phyloP scores from a whole-genome alignment of 2,329 filamentous ascomycete species.

The Bisporella sp. region DNA sequence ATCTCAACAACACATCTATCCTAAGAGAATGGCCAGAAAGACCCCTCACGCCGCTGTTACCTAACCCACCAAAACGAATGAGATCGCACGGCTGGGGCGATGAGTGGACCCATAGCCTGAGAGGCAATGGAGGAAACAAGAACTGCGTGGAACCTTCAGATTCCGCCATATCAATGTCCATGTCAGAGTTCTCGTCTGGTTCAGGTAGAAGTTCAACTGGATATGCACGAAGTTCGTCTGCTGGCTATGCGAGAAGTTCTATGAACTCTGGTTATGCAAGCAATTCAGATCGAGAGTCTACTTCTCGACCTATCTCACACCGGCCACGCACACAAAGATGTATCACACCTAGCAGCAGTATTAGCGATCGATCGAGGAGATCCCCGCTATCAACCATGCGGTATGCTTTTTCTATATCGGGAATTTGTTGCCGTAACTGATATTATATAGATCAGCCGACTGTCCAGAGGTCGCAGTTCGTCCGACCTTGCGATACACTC shows the following conservation, averaged over 20 bases:
- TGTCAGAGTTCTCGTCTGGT: neutral
- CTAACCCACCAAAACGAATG: neutral
- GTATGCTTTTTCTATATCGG: too few species aligned
- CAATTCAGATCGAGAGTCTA: neutral
- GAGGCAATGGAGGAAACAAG: too few species aligned
- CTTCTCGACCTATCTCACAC: neutral
- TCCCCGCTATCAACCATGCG: neutral
- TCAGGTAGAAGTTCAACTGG: neutral
- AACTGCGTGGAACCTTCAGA: neutral
- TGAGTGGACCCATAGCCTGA: neutral
- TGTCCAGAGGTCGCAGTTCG: neutral
- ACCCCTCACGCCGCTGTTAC: neutral
- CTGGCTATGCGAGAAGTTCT: neutral
- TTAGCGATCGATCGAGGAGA: neutral
- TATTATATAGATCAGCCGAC: neutral
- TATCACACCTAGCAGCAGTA: neutral
- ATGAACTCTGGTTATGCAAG: neutral
- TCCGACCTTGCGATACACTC: neutral
- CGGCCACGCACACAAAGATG: neutral
- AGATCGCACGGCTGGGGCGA: neutral
- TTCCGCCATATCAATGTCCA: neutral
- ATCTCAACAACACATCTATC: neutral
- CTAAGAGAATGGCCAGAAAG: neutral
- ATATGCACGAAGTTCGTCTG: neutral
- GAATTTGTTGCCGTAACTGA: too few species aligned